phyloP scores from a whole-genome alignment of 345 rosid genomes.

The Gossypium bickii region DNA sequence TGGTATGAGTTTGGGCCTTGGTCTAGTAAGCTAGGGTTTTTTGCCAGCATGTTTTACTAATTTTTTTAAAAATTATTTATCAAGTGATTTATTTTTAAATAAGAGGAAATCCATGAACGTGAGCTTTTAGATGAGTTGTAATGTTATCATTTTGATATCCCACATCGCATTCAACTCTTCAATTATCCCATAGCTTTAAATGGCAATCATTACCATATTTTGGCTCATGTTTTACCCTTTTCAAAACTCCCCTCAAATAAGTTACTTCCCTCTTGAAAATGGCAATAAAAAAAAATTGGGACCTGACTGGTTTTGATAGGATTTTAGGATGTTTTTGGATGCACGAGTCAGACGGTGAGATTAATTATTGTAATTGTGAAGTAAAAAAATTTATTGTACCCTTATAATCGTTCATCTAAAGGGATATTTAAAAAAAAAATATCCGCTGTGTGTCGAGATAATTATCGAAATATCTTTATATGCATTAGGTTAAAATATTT shows the following conservation, averaged over 20 bases:
- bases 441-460: accelerated
- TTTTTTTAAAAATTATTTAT: too few relatives aligned
- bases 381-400: accelerated
- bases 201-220: constrained; percentile 6
- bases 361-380: too few relatives aligned
- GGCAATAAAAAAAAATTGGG: too few relatives aligned
- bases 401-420: too few relatives aligned
- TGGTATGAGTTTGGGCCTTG: background rate
- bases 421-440: too few relatives aligned
- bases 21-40: background rate
- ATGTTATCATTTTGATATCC: background rate
- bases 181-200: constrained; percentile 5
- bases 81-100: background rate
- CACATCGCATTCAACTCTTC: background rate
- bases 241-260: background rate
- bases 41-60: background rate
- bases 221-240: background rate
- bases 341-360: too few relatives aligned
- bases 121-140: constrained; percentile 13
- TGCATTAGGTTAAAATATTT: too few relatives aligned
- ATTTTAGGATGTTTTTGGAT: too few relatives aligned
- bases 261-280: background rate
- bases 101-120: constrained; percentile 11
- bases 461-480: too few relatives aligned
- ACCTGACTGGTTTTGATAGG: too few relatives aligned